Percentiles rank a stretch among this genome's conserved stretches.
phyloP scores from a whole-genome alignment of 805 yeast genomes.

The Gaillardinia entomophila region DNA sequence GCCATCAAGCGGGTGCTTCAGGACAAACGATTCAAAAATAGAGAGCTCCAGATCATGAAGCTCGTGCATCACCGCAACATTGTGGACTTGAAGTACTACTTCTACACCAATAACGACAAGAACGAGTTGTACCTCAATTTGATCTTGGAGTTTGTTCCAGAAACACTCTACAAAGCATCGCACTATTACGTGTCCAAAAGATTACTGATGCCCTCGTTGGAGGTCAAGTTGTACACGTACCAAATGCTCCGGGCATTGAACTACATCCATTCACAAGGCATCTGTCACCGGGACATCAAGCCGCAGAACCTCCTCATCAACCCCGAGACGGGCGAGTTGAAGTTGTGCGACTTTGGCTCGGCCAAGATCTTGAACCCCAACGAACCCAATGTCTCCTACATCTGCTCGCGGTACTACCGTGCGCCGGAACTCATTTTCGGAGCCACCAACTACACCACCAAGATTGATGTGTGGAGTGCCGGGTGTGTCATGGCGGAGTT shows the following conservation, averaged over 20 bases:
- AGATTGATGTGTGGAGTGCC: slow-evolving; percentile 95
- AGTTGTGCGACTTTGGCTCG: slow-evolving; percentile 93
- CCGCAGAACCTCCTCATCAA: slow-evolving; percentile 87
- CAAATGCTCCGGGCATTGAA: slow-evolving; percentile 73
- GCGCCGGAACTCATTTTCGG: slow-evolving; percentile 98
- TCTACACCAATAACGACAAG: slow-evolving; percentile 70
- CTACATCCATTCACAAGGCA: slow-evolving; percentile 69
- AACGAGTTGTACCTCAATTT: slow-evolving; percentile 80
- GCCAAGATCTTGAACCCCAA: slow-evolving; percentile 86
- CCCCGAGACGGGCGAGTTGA: slow-evolving; percentile 77
- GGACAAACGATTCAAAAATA: slow-evolving; percentile 87
- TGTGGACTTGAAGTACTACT: slow-evolving; percentile 81
- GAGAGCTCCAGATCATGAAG: slow-evolving; percentile 96
- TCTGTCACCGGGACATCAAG: slow-evolving; percentile 92
- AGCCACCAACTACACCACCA: slow-evolving; percentile 92
- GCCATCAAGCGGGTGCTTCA: slow-evolving; percentile 97
- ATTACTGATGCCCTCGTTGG: slow-evolving; percentile 80
- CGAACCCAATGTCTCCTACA: slow-evolving; percentile 94
- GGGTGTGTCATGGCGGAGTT: slow-evolving; percentile 98
- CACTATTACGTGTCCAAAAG: slow-evolving; percentile 74
- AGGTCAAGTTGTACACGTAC: slow-evolving; percentile 79
- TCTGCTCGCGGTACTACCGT: slow-evolving; percentile 92
- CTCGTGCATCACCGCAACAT: slow-evolving; percentile 79
- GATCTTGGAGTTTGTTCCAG: slow-evolving; percentile 92
- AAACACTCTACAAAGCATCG: slow-evolving; percentile 85